Evolutionary conservation across 2,329 filamentous ascomycete species (phyloP).

Genomic region (Cladophialophora yegresii): DNA sequence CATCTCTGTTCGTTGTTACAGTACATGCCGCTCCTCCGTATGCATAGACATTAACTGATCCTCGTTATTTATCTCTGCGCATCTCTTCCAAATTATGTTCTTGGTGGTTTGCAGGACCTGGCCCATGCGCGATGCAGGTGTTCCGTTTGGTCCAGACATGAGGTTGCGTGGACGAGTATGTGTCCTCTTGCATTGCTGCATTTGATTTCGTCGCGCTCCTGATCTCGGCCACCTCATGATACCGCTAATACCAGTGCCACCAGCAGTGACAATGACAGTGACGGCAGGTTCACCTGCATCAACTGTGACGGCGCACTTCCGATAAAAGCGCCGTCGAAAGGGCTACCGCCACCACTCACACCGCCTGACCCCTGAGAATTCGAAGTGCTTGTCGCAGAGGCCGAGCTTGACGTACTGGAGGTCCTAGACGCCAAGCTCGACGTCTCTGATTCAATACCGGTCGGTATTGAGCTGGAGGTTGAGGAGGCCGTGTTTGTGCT

Average conservation of each 20-base stretch:
- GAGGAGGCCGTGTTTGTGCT: constrained; percentile 37
- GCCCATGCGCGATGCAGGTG: not conserved
- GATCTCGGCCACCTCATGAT: not conserved
- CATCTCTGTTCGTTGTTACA: constrained; percentile 13
- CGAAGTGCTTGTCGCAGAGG: constrained; percentile 73
- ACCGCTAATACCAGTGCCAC: not conserved
- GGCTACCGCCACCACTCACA: constrained; percentile 62
- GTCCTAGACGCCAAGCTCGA: constrained; percentile 47
- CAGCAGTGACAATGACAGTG: constrained; percentile 1
- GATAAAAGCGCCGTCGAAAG: constrained; percentile 43
- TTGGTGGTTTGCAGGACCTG: not conserved
- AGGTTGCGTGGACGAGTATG: not conserved
- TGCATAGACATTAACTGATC: constrained; percentile 15
- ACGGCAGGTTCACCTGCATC: not conserved
- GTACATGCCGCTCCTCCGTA: constrained; percentile 3
- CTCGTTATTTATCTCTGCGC: not conserved
- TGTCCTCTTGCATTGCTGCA: not conserved
- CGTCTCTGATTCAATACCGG: constrained; percentile 47
- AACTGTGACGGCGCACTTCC: not conserved
- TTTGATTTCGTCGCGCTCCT: not conserved
- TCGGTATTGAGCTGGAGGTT: constrained; percentile 31
- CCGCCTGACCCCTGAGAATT: constrained; percentile 44
- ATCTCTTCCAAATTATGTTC: not conserved
- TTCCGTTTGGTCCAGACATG: not conserved
- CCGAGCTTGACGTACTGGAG: constrained; percentile 79